Evolutionary conservation across 1,139 yeast species (phyloP).

Genomic region (Sugiyamaella pinicola): DNA sequence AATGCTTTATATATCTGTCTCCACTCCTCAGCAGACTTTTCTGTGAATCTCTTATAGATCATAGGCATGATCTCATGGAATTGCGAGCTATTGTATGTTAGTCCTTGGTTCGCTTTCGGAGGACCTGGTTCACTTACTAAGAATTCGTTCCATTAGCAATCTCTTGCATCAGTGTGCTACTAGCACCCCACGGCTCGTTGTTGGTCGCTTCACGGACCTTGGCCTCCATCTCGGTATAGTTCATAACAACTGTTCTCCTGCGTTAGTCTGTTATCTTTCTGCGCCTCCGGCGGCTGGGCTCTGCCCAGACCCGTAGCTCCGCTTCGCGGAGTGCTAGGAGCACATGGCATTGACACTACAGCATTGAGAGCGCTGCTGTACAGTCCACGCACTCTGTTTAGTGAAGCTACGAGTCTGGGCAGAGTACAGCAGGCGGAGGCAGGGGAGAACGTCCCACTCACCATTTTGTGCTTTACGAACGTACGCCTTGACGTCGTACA

Average conservation of each 20-base stretch:
- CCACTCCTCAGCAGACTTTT: constrained; percentile 96
- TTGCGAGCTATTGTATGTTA: constrained; percentile 38
- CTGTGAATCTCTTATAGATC: constrained; percentile 71
- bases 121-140: constrained; percentile 44
- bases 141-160: constrained; percentile 94
- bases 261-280: neutral
- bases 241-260: constrained; percentile 51
- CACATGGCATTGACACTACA: too few species aligned
- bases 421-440: too few species aligned
- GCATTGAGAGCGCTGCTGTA: too few species aligned
- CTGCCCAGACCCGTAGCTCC: too few species aligned
- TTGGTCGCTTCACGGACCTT: constrained; percentile 96
- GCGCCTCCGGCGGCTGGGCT: too few species aligned
- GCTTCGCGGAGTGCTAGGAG: too few species aligned
- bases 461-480: constrained; percentile 97
- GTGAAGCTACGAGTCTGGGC: too few species aligned
- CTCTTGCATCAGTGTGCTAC: constrained; percentile 85
- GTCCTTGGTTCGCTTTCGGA: constrained; percentile 2
- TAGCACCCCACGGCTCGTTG: constrained; percentile 99
- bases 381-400: too few species aligned
- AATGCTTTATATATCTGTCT: constrained; percentile 94
- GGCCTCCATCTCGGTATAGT: constrained; percentile 93
- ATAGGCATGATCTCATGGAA: constrained; percentile 53
- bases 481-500: constrained; percentile 95
- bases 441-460: too few species aligned